Percentiles rank a stretch among this genome's conserved stretches.
phyloP scores from a whole-genome alignment of 768 basidiomycete species.

The Kwoniella dejecticola region DNA sequence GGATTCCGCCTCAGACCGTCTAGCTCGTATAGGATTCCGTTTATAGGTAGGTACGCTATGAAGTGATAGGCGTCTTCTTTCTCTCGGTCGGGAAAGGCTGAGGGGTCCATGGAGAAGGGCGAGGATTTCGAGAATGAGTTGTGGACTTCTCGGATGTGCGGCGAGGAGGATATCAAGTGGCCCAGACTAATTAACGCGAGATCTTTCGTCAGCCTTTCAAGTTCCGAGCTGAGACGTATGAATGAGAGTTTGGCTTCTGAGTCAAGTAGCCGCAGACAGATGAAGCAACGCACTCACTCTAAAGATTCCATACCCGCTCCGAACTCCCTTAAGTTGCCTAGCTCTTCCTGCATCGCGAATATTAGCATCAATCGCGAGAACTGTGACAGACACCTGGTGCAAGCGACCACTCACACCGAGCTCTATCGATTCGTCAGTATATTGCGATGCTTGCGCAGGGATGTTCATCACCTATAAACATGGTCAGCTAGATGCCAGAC shows the following conservation, averaged over 20 bases:
- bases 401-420: slow-evolving; percentile 49
- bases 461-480: slow-evolving; percentile 50
- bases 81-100: slow-evolving; percentile 64
- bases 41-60: slow-evolving; percentile 83
- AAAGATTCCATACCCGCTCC: slow-evolving; percentile 81
- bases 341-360: slow-evolving; percentile 61
- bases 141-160: slow-evolving; percentile 64
- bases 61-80: slow-evolving; percentile 92
- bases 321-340: slow-evolving; percentile 74
- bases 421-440: slow-evolving; percentile 39
- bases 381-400: background rate
- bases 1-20: slow-evolving; percentile 83
- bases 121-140: slow-evolving; percentile 90
- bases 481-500: background rate
- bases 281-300: slow-evolving; percentile 49
- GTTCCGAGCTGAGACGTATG: too few species aligned
- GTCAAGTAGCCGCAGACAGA: too few species aligned
- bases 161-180: slow-evolving; percentile 54
- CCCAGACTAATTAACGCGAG: slow-evolving; percentile 55
- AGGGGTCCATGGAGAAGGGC: slow-evolving; percentile 80
- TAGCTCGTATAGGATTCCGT: slow-evolving; percentile 85
- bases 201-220: too few species aligned
- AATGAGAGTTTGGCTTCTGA: too few species aligned
- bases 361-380: background rate
- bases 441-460: slow-evolving; percentile 24